Evolutionary conservation across 306 rosid genomes (phyloP).

Genomic region (Prosopis cineraria): DNA sequence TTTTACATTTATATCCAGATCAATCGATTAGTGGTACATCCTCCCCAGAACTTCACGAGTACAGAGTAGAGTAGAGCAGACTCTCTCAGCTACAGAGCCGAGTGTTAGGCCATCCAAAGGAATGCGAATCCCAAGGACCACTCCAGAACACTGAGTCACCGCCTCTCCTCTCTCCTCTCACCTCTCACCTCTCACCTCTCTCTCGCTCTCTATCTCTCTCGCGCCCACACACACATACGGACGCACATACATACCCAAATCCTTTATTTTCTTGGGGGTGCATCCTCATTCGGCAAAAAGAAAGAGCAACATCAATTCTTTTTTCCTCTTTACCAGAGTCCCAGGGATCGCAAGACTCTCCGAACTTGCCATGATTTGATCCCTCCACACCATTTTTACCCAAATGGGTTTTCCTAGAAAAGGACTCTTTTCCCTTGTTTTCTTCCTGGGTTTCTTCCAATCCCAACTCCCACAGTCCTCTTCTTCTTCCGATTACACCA

Average conservation of each 20-base stretch:
- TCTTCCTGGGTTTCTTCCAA: slow-evolving; percentile 42
- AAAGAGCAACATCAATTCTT: slow-evolving; percentile 22
- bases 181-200: slow-evolving; percentile 6
- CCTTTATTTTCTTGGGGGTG: slow-evolving; percentile 19
- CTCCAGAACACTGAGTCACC: slow-evolving; percentile 32
- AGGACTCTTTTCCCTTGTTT: slow-evolving; percentile 37
- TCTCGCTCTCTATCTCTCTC: neutral
- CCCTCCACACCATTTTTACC: slow-evolving; percentile 17
- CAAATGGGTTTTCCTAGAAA: slow-evolving; percentile 63
- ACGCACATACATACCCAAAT: slow-evolving; percentile 16
- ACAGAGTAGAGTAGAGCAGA: too few relatives aligned
- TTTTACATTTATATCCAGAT: slow-evolving; percentile 8
- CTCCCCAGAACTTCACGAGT: too few relatives aligned
- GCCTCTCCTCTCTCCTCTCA: too few relatives aligned
- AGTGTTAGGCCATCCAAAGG: slow-evolving; percentile 41
- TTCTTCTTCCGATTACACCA: slow-evolving; percentile 61
- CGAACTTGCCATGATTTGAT: slow-evolving; percentile 56
- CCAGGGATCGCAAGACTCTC: slow-evolving; percentile 20
- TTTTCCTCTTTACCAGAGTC: slow-evolving; percentile 2
- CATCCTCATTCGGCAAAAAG: slow-evolving; percentile 33
- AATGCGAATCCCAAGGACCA: slow-evolving; percentile 41
- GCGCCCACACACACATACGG: too few relatives aligned
- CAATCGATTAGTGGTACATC: too few relatives aligned
- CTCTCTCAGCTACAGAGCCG: slow-evolving; percentile 42
- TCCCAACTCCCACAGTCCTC: slow-evolving; percentile 55